phyloP scores from a whole-genome alignment of 805 yeast species.

The Starmerella vitae region DNA sequence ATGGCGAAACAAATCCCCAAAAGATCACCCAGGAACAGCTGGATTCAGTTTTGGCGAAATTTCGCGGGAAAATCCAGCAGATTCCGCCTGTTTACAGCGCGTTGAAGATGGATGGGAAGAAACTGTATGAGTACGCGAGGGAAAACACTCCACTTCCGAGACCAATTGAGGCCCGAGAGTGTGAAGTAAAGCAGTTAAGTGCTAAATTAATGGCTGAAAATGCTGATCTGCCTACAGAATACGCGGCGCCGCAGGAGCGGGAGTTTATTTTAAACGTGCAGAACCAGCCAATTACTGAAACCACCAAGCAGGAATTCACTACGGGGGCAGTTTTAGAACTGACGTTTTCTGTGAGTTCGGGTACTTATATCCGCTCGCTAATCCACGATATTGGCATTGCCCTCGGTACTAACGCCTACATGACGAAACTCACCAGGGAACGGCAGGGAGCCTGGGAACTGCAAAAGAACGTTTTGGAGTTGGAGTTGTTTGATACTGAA shows the following conservation, averaged over 20 bases:
- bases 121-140: conserved; percentile 87
- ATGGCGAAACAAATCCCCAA: conserved; percentile 44
- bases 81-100: conserved; percentile 95
- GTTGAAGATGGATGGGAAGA: conserved; percentile 84
- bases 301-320: background rate
- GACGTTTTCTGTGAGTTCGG: conserved; percentile 73
- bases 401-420: conserved; percentile 66
- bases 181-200: conserved; percentile 44
- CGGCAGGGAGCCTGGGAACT: conserved; percentile 79
- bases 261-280: conserved; percentile 25
- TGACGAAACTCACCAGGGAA: conserved; percentile 65
- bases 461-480: conserved; percentile 48
- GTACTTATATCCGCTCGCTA: conserved; percentile 84
- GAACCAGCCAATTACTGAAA: background rate
- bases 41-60: conserved; percentile 37
- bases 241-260: conserved; percentile 28
- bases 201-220: conserved; percentile 36
- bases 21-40: conserved; percentile 36
- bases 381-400: conserved; percentile 81
- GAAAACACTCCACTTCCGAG: conserved; percentile 73
- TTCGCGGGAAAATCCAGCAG: conserved; percentile 71
- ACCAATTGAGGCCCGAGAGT: conserved; percentile 64
- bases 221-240: conserved; percentile 23
- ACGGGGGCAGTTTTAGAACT: conserved; percentile 43
- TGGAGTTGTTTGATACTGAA: conserved; percentile 47